Percentiles rank a stretch among this genome's conserved stretches.
Evolutionary conservation across 805 yeast species (phyloP).

Genomic region (Starmerella floris): DNA sequence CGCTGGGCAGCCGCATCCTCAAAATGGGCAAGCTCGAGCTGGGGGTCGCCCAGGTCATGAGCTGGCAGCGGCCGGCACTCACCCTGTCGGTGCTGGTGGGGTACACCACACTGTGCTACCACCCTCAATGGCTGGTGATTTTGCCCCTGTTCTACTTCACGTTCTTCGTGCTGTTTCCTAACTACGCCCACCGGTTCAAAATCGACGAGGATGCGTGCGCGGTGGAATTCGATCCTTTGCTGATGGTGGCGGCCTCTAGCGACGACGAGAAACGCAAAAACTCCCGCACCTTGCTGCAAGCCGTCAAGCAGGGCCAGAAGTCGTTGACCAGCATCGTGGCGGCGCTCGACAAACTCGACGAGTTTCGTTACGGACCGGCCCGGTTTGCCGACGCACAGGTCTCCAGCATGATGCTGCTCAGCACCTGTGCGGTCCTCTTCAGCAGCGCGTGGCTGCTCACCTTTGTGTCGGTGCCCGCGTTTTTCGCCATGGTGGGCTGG

Average conservation of each 20-base stretch:
- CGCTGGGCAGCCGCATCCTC: slow-evolving; percentile 13
- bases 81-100: slow-evolving; percentile 48
- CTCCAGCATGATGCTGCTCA: slow-evolving; percentile 47
- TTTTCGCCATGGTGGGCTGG: slow-evolving; percentile 53
- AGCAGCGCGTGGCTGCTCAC: slow-evolving; percentile 26
- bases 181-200: slow-evolving; percentile 33
- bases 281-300: slow-evolving; percentile 16
- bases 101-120: slow-evolving; percentile 53
- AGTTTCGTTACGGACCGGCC: slow-evolving; percentile 46
- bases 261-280: slow-evolving; percentile 10
- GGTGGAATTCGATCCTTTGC: neutral
- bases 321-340: slow-evolving; percentile 43
- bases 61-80: slow-evolving; percentile 65
- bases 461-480: slow-evolving; percentile 43
- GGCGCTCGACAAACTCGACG: slow-evolving; percentile 39
- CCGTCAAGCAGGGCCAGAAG: slow-evolving; percentile 38
- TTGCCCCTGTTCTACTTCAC: slow-evolving; percentile 48
- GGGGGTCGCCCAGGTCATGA: slow-evolving; percentile 42
- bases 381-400: slow-evolving; percentile 57
- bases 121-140: slow-evolving; percentile 55
- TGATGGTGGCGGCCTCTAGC: slow-evolving; percentile 7
- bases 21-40: slow-evolving; percentile 46
- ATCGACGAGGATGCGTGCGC: slow-evolving; percentile 1
- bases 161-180: slow-evolving; percentile 53
- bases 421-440: slow-evolving; percentile 27